Conservation (phyloP, 2,329 filamentous ascomycete species). For the Calonectria multiphialidica region DNA sequence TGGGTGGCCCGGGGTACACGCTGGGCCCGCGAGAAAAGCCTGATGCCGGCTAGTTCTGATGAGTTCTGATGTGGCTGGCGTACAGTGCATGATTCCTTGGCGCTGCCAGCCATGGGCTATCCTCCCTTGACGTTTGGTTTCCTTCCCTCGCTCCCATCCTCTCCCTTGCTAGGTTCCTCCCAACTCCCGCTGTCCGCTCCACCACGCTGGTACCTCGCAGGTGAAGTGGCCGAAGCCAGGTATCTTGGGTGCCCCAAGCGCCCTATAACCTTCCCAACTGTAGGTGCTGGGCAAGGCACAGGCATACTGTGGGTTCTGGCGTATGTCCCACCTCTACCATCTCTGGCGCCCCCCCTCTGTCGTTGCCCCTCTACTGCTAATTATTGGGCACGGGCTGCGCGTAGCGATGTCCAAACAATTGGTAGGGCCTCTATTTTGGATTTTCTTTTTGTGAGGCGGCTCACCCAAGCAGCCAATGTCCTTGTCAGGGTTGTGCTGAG, state of each 20-base stretch:
- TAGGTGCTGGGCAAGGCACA: slow-evolving; percentile 5
- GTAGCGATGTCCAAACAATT: background rate
- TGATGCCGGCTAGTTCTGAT: slow-evolving; percentile 31
- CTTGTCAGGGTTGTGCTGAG: background rate
- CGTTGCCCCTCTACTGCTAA: slow-evolving; percentile 3
- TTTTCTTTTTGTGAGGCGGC: slow-evolving; percentile 5
- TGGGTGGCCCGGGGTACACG: slow-evolving; percentile 30
- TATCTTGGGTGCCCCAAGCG: slow-evolving; percentile 11
- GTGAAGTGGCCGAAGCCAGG: background rate
- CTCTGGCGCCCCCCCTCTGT: background rate
- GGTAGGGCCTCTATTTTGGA: background rate
- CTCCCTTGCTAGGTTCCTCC: slow-evolving; percentile 3
- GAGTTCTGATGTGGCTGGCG: slow-evolving; percentile 40
- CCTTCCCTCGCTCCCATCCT: slow-evolving; percentile 1
- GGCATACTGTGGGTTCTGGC: background rate
- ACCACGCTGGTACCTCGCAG: slow-evolving; percentile 1
- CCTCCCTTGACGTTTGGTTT: slow-evolving; percentile 15
- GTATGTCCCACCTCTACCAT: background rate
- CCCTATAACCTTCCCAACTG: slow-evolving; percentile 9
- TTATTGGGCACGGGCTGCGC: background rate
- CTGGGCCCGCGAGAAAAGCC: slow-evolving; percentile 31
- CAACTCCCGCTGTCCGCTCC: slow-evolving; percentile 6
- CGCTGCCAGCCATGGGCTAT: background rate
- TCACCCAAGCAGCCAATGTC: background rate
- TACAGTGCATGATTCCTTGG: slow-evolving; percentile 29